Base-by-base conservation (phyloP, 176 grass and related monocot species). In the Rhynchospora breviuscula region DNA sequence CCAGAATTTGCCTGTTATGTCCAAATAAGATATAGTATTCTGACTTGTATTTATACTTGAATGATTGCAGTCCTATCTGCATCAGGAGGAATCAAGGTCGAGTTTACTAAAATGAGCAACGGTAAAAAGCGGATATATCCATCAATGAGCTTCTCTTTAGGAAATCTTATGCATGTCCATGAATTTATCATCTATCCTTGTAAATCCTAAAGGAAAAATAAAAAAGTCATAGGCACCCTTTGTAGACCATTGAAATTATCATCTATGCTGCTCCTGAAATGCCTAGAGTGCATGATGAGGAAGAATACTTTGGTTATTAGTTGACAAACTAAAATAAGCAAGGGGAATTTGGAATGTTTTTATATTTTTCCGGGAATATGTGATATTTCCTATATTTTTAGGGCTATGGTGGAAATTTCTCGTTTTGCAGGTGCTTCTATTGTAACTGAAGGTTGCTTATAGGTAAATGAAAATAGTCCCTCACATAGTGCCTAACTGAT, bases 81-180 rank as follows among this genome's bases (percentile, higher is more conserved):
- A 43, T 84, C 92, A 68, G 94, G 92, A 83, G 94, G 90, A 86
- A 91, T 97, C 90, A 92, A 88, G 82, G 92, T 94, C 78, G 88
- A 94, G 43, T 84, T 86, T 85, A 85, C 89, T 49, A 88, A 94
- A 6, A 94, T 94, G 90, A 92, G 88, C 62, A 91, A 91, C 88
- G 92, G 94, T 94, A 89, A 78, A 78, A 78, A 73, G 35, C 47
- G 58, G 53, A 78, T 78, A 78, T 19, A 77, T 67, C 33, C 67
- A 45, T 70, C 67, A 70, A 44, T 70, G 35, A 70, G 40, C 67
- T 70, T 70, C 15, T 45, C 26, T 64, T 70, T 70, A 40, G 48
- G 17, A 87, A 62, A 76, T 45, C 9, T 77, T 75, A 56, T 46
- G 67, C 67, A 70, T 70, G 17, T 4, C 40, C 35, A 70, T 46